Percentiles rank a stretch among this genome's conserved stretches.
Conservation (phyloP, 257 asterid genomes). For the Thymus quinquecostatus region DNA sequence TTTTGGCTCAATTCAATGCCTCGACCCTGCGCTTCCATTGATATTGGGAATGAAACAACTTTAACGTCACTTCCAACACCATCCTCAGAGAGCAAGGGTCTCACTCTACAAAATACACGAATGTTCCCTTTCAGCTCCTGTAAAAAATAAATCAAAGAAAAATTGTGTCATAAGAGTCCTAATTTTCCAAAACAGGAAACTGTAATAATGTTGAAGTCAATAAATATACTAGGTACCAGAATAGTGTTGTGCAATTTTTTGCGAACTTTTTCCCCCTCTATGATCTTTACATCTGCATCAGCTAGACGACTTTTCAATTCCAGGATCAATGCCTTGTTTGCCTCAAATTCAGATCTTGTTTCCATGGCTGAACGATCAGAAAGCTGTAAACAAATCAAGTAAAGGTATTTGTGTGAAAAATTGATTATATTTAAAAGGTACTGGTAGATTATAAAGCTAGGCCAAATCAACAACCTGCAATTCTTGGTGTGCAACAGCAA, state of each 20-base stretch:
- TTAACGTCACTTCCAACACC: slow-evolving; percentile 60
- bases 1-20: slow-evolving; percentile 80
- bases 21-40: slow-evolving; percentile 71
- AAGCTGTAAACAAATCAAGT: slow-evolving; percentile 43
- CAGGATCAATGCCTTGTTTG: slow-evolving; percentile 48
- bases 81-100: slow-evolving; percentile 84
- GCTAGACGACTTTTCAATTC: slow-evolving; percentile 70
- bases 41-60: slow-evolving; percentile 72
- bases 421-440: neutral
- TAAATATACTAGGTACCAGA: slow-evolving; percentile 49
- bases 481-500: slow-evolving; percentile 65
- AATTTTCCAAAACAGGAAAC: neutral
- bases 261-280: slow-evolving; percentile 88
- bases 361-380: slow-evolving; percentile 68
- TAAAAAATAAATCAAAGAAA: neutral
- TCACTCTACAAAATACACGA: slow-evolving; percentile 91
- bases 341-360: slow-evolving; percentile 75
- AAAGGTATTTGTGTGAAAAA: neutral
- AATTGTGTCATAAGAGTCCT: neutral
- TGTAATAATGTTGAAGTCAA: neutral
- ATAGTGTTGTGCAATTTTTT: slow-evolving; percentile 93
- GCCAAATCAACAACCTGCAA: slow-evolving; percentile 53
- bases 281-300: slow-evolving; percentile 76
- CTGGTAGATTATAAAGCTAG: neutral
- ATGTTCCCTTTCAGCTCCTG: slow-evolving; percentile 97